Percentiles rank a stretch among this genome's conserved stretches.
These are phyloP conservation scores for Persicaria maculosa DNA, from an alignment of 148 eudicot genomes.

Conservation along the genomic window DNA sequence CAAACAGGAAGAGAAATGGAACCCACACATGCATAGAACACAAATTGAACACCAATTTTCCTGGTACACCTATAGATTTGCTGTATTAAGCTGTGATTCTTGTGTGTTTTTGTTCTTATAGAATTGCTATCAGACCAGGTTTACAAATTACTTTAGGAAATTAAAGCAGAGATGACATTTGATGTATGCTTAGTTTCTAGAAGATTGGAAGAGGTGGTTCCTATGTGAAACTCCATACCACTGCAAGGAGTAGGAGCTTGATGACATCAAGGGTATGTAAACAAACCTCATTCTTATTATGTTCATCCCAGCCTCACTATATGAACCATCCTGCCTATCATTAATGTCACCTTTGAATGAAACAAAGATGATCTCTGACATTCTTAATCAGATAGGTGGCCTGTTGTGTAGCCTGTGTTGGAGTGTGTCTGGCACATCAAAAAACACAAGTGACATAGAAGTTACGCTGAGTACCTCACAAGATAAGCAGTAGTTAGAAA, in stretches of 20 bases:
- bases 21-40: not conserved
- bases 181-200: not conserved
- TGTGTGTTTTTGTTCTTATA: not conserved
- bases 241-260: no score
- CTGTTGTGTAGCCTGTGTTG: not conserved
- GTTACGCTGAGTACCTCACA: not conserved
- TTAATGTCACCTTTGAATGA: not conserved
- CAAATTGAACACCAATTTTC: not conserved
- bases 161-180: not conserved
- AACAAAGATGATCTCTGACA: not conserved
- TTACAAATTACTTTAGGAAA: not conserved
- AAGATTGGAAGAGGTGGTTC: no score
- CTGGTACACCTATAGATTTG: not conserved
- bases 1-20: not conserved
- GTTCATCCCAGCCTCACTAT: no score
- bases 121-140: not conserved
- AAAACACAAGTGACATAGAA: not conserved
- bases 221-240: no score
- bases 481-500: not conserved
- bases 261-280: not conserved
- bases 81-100: not conserved
- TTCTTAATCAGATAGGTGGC: not conserved
- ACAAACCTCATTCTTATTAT: no score
- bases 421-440: not conserved
- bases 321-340: not conserved